A percentile compares a stretch with the other conserved stretches of the same genome.
Evolutionary conservation across 2,329 filamentous ascomycete genomes (phyloP).

Genomic region (Mollisia scopiformis): DNA sequence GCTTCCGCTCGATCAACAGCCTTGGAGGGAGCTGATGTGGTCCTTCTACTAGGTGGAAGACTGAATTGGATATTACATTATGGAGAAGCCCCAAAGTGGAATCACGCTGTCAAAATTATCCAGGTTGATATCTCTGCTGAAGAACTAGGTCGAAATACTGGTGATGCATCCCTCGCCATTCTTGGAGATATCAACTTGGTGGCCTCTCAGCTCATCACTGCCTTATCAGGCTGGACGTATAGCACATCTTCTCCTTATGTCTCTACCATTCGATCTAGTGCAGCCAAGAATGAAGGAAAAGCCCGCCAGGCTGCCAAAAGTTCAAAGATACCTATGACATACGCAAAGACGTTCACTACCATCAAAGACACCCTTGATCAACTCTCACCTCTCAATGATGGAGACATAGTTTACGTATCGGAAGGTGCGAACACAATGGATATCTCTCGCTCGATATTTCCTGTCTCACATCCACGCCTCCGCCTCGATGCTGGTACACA

Average conservation of each 20-base stretch:
- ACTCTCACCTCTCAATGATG: conserved; percentile 47
- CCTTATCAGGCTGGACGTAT: conserved; percentile 49
- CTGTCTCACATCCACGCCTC: conserved; percentile 55
- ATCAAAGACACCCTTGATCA: conserved; percentile 52
- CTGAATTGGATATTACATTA: conserved; percentile 63
- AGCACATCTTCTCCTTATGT: conserved; percentile 39
- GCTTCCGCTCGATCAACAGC: conserved; percentile 57
- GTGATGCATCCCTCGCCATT: conserved; percentile 49
- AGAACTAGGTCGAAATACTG: conserved; percentile 55
- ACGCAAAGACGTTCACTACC: conserved; percentile 53
- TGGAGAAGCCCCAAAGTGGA: conserved; percentile 58
- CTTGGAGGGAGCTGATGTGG: conserved; percentile 55
- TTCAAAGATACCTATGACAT: conserved; percentile 48
- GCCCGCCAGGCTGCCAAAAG: conserved; percentile 45
- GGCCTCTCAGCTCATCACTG: conserved; percentile 46
- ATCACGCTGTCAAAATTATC: conserved; percentile 50
- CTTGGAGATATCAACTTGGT: conserved; percentile 55
- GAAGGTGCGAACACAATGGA: conserved; percentile 66
- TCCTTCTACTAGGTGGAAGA: conserved; percentile 55
- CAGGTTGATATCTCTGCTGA: conserved; percentile 58
- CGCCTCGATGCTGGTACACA: conserved; percentile 61
- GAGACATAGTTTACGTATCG: conserved; percentile 56
- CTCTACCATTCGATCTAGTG: conserved; percentile 38
- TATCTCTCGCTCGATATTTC: conserved; percentile 57
- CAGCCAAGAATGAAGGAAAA: conserved; percentile 49